Conservation (phyloP, 2,329 filamentous ascomycete species). For the Fusarium bactridioides region DNA sequence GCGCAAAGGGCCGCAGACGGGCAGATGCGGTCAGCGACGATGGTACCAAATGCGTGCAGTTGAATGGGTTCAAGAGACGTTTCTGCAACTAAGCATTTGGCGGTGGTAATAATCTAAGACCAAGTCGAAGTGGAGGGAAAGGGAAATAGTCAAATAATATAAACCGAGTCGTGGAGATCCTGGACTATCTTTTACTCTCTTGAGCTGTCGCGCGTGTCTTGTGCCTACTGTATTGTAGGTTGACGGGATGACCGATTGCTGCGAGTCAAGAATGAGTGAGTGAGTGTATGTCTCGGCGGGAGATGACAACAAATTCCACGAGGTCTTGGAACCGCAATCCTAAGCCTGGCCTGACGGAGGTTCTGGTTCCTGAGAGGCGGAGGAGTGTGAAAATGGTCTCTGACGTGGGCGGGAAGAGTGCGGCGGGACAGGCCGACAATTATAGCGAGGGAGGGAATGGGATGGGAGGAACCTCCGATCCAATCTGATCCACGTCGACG, state of each 20-base stretch:
- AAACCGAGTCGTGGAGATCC: constrained; percentile 17
- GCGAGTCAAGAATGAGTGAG: constrained; percentile 35
- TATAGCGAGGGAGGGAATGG: constrained; percentile 35
- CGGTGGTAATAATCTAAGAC: constrained; percentile 7
- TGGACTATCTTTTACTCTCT: background rate
- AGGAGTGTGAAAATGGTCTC: constrained; percentile 32
- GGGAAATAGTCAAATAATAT: constrained; percentile 2
- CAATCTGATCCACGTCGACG: constrained; percentile 31
- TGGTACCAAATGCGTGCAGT: constrained; percentile 18
- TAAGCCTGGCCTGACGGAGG: constrained; percentile 26
- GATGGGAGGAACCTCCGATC: constrained; percentile 34
- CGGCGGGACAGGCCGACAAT: constrained; percentile 38
- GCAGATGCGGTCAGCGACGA: constrained; percentile 32
- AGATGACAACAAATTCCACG: constrained; percentile 40
- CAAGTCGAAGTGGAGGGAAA: background rate
- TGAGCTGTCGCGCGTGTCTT: constrained; percentile 3
- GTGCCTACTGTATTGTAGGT: constrained; percentile 3
- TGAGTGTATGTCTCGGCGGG: constrained; percentile 33
- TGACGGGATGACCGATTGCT: constrained; percentile 27
- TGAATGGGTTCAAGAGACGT: constrained; percentile 2
- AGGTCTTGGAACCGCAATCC: constrained; percentile 34
- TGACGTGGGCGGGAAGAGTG: constrained; percentile 35
- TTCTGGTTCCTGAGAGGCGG: constrained; percentile 27
- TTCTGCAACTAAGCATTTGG: constrained; percentile 35
- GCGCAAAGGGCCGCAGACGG: constrained; percentile 39